phyloP scores from a whole-genome alignment of 441 rosid genomes.

The Arabidopsis lyrata region DNA sequence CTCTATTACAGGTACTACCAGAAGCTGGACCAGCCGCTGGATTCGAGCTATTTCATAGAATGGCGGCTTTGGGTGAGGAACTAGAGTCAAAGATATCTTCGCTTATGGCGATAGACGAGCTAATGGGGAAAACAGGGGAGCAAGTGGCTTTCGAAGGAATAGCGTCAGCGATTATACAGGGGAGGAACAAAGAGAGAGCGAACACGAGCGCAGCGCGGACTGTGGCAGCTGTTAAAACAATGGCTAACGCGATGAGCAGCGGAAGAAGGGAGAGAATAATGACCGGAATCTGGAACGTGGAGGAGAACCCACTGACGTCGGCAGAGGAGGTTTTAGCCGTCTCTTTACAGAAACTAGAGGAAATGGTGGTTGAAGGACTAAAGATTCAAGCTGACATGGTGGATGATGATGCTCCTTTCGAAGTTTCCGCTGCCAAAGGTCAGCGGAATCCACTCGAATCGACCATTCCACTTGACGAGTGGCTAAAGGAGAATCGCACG shows the following conservation, averaged over 20 bases:
- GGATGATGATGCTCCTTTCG: slow-evolving; percentile 83
- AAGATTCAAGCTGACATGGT: slow-evolving; percentile 86
- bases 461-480: slow-evolving; percentile 71
- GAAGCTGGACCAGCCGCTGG: slow-evolving; percentile 47
- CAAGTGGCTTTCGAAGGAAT: slow-evolving; percentile 97
- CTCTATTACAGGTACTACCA: slow-evolving; percentile 24
- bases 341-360: slow-evolving; percentile 81
- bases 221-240: slow-evolving; percentile 73
- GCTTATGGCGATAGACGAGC: slow-evolving; percentile 79
- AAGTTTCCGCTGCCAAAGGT: slow-evolving; percentile 55
- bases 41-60: slow-evolving; percentile 74
- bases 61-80: slow-evolving; percentile 70
- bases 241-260: slow-evolving; percentile 65
- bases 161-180: slow-evolving; percentile 91
- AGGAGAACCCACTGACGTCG: slow-evolving; percentile 58
- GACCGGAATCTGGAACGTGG: slow-evolving; percentile 83
- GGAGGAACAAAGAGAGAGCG: slow-evolving; percentile 87
- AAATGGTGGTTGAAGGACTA: slow-evolving; percentile 77
- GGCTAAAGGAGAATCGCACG: slow-evolving; percentile 55
- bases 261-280: slow-evolving; percentile 86
- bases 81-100: slow-evolving; percentile 64
- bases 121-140: slow-evolving; percentile 88
- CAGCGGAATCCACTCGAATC: slow-evolving; percentile 57
- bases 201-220: slow-evolving; percentile 91
- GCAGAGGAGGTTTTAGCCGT: slow-evolving; percentile 75